Evolutionary conservation across 805 yeast species (phyloP).

Genomic region (Jamesozyma rosinii): DNA sequence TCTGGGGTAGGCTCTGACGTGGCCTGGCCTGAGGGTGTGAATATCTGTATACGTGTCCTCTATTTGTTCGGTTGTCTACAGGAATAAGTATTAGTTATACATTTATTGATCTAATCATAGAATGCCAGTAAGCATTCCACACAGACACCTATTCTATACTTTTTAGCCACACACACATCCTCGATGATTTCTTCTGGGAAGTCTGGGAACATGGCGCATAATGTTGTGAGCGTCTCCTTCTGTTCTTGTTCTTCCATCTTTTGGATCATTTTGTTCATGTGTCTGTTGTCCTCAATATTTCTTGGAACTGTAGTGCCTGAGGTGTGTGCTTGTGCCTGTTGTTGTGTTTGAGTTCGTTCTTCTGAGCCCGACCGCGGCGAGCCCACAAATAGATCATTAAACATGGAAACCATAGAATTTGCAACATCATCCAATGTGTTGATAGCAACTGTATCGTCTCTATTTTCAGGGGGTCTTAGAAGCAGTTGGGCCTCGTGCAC

Average conservation of each 20-base stretch:
- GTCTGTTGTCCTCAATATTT: not conserved
- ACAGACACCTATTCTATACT: slow-evolving; percentile 60
- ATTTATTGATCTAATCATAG: slow-evolving; percentile 8
- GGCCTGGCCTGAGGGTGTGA: too few relatives aligned
- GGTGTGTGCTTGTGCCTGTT: not conserved
- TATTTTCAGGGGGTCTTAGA: not conserved
- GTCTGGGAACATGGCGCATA: slow-evolving; percentile 65
- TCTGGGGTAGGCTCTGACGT: too few relatives aligned
- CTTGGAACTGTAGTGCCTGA: not conserved
- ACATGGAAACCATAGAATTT: slow-evolving; percentile 14
- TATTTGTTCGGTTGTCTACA: not conserved
- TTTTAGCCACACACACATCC: slow-evolving; percentile 60
- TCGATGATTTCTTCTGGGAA: slow-evolving; percentile 58
- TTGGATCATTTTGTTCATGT: slow-evolving; percentile 27
- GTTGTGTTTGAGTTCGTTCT: not conserved
- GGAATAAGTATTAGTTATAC: not conserved
- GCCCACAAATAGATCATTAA: slow-evolving; percentile 18
- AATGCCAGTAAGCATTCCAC: slow-evolving; percentile 43
- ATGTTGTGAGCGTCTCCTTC: slow-evolving; percentile 38
- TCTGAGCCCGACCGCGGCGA: slow-evolving; percentile 1
- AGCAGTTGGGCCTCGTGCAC: not conserved
- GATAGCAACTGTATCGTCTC: not conserved
- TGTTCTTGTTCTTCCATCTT: slow-evolving; percentile 37
- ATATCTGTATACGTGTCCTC: not conserved
- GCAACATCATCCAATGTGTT: slow-evolving; percentile 25